Evolutionary conservation across 1,284 basidiomycete genomes (phyloP).

Genomic region (Naganishia sp.): DNA sequence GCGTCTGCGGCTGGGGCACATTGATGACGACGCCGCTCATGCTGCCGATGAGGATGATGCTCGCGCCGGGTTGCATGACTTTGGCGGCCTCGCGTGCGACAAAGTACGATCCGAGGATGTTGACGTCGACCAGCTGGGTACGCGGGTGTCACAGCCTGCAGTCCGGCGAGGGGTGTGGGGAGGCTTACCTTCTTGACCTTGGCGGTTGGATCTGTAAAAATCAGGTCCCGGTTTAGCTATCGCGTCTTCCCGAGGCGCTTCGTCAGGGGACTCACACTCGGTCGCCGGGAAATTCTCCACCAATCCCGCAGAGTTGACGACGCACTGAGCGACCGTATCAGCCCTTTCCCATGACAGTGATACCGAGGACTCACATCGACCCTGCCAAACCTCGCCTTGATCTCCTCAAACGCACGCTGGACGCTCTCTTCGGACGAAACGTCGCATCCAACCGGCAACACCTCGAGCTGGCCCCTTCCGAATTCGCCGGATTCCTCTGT

Average conservation of each 20-base stretch:
- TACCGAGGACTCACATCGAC: constrained; percentile 61
- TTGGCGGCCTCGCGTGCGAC: constrained; percentile 88
- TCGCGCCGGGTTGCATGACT: constrained; percentile 65
- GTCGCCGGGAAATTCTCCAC: constrained; percentile 89
- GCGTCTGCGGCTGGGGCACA: constrained; percentile 85
- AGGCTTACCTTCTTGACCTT: constrained; percentile 63
- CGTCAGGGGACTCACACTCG: constrained; percentile 58
- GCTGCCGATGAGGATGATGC: constrained; percentile 82
- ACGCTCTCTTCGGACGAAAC: constrained; percentile 81
- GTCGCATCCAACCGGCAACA: constrained; percentile 81
- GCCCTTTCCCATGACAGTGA: not conserved
- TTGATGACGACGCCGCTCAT: constrained; percentile 89
- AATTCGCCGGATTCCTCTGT: constrained; percentile 64
- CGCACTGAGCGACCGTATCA: constrained; percentile 13
- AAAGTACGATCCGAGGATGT: constrained; percentile 85
- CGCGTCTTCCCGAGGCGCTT: too few species aligned
- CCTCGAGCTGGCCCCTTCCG: constrained; percentile 64
- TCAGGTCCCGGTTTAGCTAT: not conserved
- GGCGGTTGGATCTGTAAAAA: constrained; percentile 72
- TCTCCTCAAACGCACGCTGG: constrained; percentile 66
- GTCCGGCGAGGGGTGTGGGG: not conserved
- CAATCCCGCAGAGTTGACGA: constrained; percentile 89
- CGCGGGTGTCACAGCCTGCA: not conserved
- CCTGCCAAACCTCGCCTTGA: constrained; percentile 74
- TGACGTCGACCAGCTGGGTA: constrained; percentile 79